Base-by-base conservation (phyloP, 169 alveolate species). In the Amoebophrya sp. region DNA sequence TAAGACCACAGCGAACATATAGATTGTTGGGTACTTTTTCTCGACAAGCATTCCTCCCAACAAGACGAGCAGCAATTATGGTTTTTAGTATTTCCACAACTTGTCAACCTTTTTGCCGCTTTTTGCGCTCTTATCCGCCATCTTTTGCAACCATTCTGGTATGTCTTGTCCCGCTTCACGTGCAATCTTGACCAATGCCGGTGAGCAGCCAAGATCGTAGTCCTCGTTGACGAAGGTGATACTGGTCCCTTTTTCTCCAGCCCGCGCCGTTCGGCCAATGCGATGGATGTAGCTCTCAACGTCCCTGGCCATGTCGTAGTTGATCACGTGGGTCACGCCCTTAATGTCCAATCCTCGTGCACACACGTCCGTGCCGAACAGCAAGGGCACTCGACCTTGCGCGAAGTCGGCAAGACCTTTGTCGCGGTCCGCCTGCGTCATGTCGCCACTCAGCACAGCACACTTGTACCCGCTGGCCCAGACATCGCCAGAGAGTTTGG, bases 251-350 rank as follows among this genome's bases (percentile, higher is more conserved):
- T 95, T 95, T 36, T 94, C 94, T 1, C 98, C 98, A 34, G 98
- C 99, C 89, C 99, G 93, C 29, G 98, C 99, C 26, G 99, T 97
- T 78, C 99, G 95, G 18, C 99, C 99, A 34, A 97, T 96, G 94
- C 98, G 36, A 33, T 0, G 65, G 65, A 90, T 65, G 47, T 90
- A 90, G 65, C 36, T 36, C 41, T 90, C 83, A 26, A 90, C 65
- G 78, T 95, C 98, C 91, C 95, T 95, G 14, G 98, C 98, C 93
- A 96, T 95, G 91, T 95, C 95, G 92, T 95, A 95, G 91, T 97
- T 97, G 54, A 97, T 96, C 23, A 97, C 99, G 47, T 96, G 95
- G 41, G 95, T 94, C 0, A 97, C 97, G 92, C 94, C 95, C 89
- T 95, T 95, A n/a, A 97, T 95, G 95, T 97, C 99, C 29, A 97